A percentile compares a stretch with the other conserved stretches of the same genome.
phyloP scores from a whole-genome alignment of 2,329 filamentous ascomycete species.

The Microsporum canis region DNA sequence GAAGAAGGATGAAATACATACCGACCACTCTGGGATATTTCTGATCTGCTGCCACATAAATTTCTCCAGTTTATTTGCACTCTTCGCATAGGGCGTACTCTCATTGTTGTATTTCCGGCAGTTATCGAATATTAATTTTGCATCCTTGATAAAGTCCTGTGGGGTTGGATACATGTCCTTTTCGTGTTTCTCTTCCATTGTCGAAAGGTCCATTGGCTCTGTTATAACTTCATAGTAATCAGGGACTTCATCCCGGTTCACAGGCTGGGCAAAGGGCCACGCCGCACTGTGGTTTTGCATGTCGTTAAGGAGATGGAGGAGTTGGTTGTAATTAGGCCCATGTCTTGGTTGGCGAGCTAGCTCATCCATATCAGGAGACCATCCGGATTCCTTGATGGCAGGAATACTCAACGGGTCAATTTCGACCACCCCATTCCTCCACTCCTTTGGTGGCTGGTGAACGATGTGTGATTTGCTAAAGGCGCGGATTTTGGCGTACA shows the following conservation, averaged over 20 bases:
- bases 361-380: conserved; percentile 97
- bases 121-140: conserved; percentile 83
- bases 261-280: conserved; percentile 90
- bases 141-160: conserved; percentile 85
- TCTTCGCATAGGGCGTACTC: conserved; percentile 88
- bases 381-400: conserved; percentile 83
- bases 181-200: conserved; percentile 92
- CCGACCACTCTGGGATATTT: conserved; percentile 84
- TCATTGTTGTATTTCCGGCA: conserved; percentile 95
- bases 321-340: conserved; percentile 89
- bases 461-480: conserved; percentile 81
- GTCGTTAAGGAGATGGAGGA: conserved; percentile 84
- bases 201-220: conserved; percentile 90
- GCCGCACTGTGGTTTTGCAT: conserved; percentile 86
- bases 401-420: conserved; percentile 81
- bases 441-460: conserved; percentile 73
- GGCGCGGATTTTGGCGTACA: conserved; percentile 86
- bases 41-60: conserved; percentile 92
- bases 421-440: conserved; percentile 60
- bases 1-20: conserved; percentile 23
- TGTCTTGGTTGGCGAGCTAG: conserved; percentile 88
- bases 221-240: conserved; percentile 99
- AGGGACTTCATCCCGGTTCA: conserved; percentile 91
- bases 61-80: conserved; percentile 82
- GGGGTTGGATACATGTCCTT: conserved; percentile 83